These are phyloP conservation scores for Talaromyces amestolkiae DNA, from an alignment of 2,329 filamentous ascomycete genomes.

Conservation along the genomic window DNA sequence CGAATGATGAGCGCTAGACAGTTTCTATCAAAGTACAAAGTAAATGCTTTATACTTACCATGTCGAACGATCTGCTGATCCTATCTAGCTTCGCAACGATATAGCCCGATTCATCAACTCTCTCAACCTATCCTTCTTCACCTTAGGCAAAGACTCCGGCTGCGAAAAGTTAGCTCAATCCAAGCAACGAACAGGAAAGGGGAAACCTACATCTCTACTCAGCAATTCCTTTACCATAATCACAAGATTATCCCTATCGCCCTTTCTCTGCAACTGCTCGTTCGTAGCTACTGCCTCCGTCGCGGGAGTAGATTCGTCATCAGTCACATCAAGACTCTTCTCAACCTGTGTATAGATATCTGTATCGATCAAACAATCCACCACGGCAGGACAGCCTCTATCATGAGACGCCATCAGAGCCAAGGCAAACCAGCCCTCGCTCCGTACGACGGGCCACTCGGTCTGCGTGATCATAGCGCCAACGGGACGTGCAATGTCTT, in stretches of 20 bases:
- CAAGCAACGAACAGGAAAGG: neutral
- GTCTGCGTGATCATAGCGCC: constrained; percentile 46
- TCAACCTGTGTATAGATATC: constrained; percentile 36
- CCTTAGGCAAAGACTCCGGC: constrained; percentile 30
- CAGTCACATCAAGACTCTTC: constrained; percentile 28
- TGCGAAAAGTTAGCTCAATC: constrained; percentile 19
- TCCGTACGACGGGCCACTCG: constrained; percentile 49
- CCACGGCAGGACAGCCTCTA: constrained; percentile 34
- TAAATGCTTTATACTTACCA: neutral
- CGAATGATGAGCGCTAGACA: constrained; percentile 9
- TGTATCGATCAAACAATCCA: constrained; percentile 36
- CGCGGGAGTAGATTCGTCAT: constrained; percentile 20
- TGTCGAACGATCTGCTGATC: neutral
- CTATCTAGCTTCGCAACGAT: constrained; percentile 2
- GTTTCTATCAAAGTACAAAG: neutral
- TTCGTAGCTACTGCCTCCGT: constrained; percentile 21
- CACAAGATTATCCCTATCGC: constrained; percentile 43
- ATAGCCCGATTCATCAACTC: constrained; percentile 30
- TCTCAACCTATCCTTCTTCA: constrained; percentile 30
- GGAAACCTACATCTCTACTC: constrained; percentile 37
- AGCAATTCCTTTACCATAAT: constrained; percentile 41
- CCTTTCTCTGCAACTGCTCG: constrained; percentile 29
- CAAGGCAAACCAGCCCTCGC: constrained; percentile 51
- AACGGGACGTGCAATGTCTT: constrained; percentile 39
- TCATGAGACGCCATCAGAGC: constrained; percentile 45